These are phyloP conservation scores for Priceomyces fermenticarens DNA, from an alignment of 805 yeast species.

Conservation along the genomic window DNA sequence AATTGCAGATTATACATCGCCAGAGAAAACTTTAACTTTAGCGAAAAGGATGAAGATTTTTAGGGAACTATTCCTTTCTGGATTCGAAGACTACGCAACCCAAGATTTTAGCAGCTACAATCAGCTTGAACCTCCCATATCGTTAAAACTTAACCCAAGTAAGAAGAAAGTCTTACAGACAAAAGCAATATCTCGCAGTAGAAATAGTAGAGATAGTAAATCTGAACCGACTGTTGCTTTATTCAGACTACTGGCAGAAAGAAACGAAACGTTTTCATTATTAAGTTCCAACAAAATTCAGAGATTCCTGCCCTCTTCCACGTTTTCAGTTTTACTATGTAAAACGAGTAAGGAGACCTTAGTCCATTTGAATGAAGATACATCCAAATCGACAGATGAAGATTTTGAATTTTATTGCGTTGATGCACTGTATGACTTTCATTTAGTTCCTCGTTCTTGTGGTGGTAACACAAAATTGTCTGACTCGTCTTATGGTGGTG, in stretches of 20 bases:
- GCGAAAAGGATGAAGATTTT: conserved; percentile 58
- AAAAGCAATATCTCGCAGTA: background rate
- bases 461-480: conserved; percentile 29
- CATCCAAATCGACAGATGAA: conserved; percentile 32
- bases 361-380: conserved; percentile 12
- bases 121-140: conserved; percentile 10
- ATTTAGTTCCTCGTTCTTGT: conserved; percentile 51
- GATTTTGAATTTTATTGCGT: conserved; percentile 43
- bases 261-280: conserved; percentile 12
- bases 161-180: background rate
- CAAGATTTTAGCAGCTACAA: conserved; percentile 25
- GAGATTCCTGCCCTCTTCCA: conserved; percentile 6
- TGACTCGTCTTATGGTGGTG: conserved; percentile 59
- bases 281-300: conserved; percentile 15
- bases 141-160: conserved; percentile 14
- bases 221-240: background rate
- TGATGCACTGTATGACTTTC: conserved; percentile 36
- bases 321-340: conserved; percentile 20
- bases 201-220: background rate
- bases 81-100: conserved; percentile 47
- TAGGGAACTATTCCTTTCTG: conserved; percentile 45
- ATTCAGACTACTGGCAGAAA: conserved; percentile 5
- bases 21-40: conserved; percentile 51
- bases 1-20: conserved; percentile 48
- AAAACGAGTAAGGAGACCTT: conserved; percentile 7